Conservation (phyloP, 176 grass and related monocot genomes). For the Bothriochloa decipiens region DNA sequence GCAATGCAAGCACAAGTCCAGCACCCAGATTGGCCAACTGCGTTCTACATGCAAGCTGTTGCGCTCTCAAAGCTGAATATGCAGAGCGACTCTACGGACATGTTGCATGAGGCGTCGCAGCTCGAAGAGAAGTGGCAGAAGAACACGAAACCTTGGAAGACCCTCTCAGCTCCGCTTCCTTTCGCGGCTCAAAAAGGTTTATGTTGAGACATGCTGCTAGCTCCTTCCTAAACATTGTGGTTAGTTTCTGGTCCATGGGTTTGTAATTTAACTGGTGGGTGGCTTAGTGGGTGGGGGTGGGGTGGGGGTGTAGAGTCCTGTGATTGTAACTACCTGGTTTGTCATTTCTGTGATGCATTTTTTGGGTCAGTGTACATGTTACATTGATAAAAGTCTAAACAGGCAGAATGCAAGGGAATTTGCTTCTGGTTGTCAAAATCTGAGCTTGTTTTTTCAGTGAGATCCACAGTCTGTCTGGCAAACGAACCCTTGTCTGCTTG, state of each 20-base stretch:
- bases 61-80: conserved; percentile 82
- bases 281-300: no score
- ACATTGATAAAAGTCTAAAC: conserved; percentile 33
- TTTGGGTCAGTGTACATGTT: conserved; percentile 53
- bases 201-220: conserved; percentile 29
- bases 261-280: conserved; percentile 1
- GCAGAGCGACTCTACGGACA: conserved; percentile 81
- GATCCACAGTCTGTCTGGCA: no score
- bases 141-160: conserved; percentile 40
- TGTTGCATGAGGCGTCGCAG: conserved; percentile 77
- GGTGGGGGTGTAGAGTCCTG: conserved; percentile 31
- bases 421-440: background rate
- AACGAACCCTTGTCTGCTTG: no score
- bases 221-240: background rate
- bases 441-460: background rate
- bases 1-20: conserved; percentile 81
- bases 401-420: conserved; percentile 30
- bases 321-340: conserved; percentile 44
- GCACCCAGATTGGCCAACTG: conserved; percentile 84
- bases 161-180: background rate
- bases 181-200: conserved; percentile 37
- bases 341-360: conserved; percentile 53
- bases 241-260: background rate
- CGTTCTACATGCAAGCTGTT: conserved; percentile 95
- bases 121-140: conserved; percentile 88